These are phyloP conservation scores for Fusarium sp. DNA, from an alignment of 2,329 filamentous ascomycete genomes.

Conservation along the genomic window DNA sequence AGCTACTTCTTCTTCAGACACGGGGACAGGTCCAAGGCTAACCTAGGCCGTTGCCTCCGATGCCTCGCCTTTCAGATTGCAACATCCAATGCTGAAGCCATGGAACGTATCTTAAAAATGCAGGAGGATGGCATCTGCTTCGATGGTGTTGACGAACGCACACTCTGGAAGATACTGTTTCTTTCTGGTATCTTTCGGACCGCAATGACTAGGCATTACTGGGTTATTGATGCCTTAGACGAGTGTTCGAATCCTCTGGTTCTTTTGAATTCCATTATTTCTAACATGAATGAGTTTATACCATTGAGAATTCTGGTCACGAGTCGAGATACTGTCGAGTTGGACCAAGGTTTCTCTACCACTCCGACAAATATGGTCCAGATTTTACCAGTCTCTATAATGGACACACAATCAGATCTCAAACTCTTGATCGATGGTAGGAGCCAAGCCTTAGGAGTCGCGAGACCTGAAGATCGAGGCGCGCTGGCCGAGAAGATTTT, in stretches of 20 bases:
- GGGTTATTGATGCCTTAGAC: constrained; percentile 44
- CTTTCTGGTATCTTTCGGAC: constrained; percentile 19
- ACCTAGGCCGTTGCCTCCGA: constrained; percentile 44
- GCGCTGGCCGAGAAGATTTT: constrained; percentile 48
- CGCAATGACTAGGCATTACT: constrained; percentile 47
- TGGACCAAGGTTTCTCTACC: constrained; percentile 19
- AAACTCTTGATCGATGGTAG: constrained; percentile 21
- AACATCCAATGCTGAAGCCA: constrained; percentile 30
- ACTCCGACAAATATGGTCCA: constrained; percentile 20
- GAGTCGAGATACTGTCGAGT: constrained; percentile 46
- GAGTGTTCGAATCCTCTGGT: constrained; percentile 37
- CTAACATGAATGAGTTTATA: constrained; percentile 34
- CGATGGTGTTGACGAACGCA: constrained; percentile 47
- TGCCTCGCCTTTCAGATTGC: constrained; percentile 52
- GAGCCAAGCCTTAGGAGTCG: background rate
- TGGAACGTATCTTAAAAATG: constrained; percentile 43
- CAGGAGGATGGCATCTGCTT: constrained; percentile 50
- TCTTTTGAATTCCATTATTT: constrained; percentile 47
- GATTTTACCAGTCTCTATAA: constrained; percentile 12
- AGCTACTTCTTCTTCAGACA: constrained; percentile 48
- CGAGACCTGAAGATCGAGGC: constrained; percentile 34
- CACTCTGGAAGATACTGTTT: constrained; percentile 38
- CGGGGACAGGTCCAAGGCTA: constrained; percentile 39
- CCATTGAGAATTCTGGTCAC: constrained; percentile 46
- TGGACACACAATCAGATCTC: constrained; percentile 37